Conservation (phyloP, 2,329 filamentous ascomycete species). For the Colletotrichum lupini region DNA sequence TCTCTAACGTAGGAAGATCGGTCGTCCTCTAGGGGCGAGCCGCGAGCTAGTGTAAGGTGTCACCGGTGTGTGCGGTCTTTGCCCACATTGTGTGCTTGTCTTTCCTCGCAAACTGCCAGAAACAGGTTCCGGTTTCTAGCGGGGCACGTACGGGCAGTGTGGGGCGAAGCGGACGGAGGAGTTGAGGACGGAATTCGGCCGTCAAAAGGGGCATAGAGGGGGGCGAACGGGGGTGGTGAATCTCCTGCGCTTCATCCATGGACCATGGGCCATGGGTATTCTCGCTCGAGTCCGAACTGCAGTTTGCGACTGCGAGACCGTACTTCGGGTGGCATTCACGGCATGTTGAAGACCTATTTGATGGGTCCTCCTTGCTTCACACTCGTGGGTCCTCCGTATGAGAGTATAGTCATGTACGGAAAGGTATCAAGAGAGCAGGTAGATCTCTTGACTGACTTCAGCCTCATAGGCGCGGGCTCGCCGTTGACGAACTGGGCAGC, state of each 20-base stretch:
- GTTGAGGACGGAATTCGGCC: slow-evolving; percentile 30
- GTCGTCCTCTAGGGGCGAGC: slow-evolving; percentile 26
- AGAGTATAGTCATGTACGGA: background rate
- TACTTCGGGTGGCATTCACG: slow-evolving; percentile 9
- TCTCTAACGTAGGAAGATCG: background rate
- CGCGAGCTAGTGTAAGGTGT: slow-evolving; percentile 8
- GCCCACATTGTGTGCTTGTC: background rate
- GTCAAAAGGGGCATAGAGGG: background rate
- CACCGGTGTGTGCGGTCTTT: background rate
- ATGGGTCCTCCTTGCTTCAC: background rate
- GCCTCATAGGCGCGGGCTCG: background rate
- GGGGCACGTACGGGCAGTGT: background rate
- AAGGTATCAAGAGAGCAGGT: too few relatives aligned
- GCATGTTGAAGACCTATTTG: background rate
- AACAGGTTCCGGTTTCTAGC: background rate
- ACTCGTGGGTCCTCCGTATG: too few relatives aligned
- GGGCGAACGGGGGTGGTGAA: background rate
- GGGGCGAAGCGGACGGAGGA: background rate
- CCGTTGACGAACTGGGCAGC: background rate
- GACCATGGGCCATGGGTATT: background rate
- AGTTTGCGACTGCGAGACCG: slow-evolving; percentile 18
- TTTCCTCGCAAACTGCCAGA: background rate
- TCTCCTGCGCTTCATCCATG: background rate
- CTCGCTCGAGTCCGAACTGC: background rate
- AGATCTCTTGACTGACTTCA: background rate